A percentile compares a stretch with the other conserved stretches of the same genome.
Evolutionary conservation across 1,284 basidiomycete genomes (phyloP).

Genomic region (Cryptococcus floricola): DNA sequence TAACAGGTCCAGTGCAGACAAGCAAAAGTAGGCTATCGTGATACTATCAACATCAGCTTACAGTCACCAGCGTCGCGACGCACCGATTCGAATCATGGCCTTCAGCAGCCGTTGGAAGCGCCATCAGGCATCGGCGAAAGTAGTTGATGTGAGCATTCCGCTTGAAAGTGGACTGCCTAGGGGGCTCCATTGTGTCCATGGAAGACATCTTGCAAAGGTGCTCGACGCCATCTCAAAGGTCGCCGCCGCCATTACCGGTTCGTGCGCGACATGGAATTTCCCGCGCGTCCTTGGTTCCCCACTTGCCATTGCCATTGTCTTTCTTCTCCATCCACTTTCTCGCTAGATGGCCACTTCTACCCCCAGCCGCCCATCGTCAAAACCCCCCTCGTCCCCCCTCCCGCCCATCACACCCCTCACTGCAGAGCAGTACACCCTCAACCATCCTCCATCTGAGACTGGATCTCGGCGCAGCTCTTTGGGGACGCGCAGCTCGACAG

Average conservation of each 20-base stretch:
- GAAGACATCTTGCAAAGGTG: not conserved
- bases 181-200: conserved; percentile 2
- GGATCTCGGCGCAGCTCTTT: too few species aligned
- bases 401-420: not conserved
- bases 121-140: conserved; percentile 42
- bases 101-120: conserved; percentile 40
- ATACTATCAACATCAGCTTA: conserved; percentile 53
- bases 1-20: conserved; percentile 72
- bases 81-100: conserved; percentile 47
- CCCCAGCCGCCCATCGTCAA: not conserved
- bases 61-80: conserved; percentile 1
- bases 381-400: not conserved
- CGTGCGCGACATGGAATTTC: not conserved
- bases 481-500: too few species aligned
- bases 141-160: conserved; percentile 46
- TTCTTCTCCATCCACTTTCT: not conserved
- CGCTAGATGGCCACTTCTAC: not conserved
- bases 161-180: conserved; percentile 42
- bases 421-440: not conserved
- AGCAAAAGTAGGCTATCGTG: conserved; percentile 77
- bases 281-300: not conserved
- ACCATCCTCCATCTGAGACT: not conserved
- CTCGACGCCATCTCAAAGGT: not conserved
- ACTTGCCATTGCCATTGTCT: not conserved
- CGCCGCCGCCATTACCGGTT: not conserved